Base-by-base conservation (phyloP, 1,139 yeast species). In the Lodderomyces margitis region DNA sequence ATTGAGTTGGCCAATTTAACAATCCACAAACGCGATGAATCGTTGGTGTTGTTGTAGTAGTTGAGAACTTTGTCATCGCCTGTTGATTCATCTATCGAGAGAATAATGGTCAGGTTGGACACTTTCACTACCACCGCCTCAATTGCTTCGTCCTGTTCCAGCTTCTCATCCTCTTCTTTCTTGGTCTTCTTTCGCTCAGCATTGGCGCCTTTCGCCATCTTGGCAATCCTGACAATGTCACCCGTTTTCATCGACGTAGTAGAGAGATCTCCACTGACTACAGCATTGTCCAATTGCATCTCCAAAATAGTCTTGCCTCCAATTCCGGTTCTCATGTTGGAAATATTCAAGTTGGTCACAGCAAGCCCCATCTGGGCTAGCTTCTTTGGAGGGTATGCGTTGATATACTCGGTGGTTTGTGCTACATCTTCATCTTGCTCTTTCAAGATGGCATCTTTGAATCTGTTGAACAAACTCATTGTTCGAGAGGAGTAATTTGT, bases 221-320 rank as follows among this genome's bases (percentile, higher is more conserved):
- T 59, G 30, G 73, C 77, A 20, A 81, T 39, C 49, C 68, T 71
- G 1, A 85, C 88, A 40, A 89, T 83, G 62, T 91, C 97, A 5
- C 97, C 97, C 1, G 79, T 78, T 48, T 81, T 74, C 27, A 89
- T 70, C 25, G 79, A 78, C 0, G 88, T 88, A 3, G 70, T 55
- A 11, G 72, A 73, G 4, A 83, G 62, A n/a, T 66, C 74, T 2
- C 61, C 61, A 12, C 49, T 54, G 7, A 65, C 66, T 3, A 55
- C 63, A 0, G 87, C 83, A 2, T 80, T 63, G 55, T 87, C 95
- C 5, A 78, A 68, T 11, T 64, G 75, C 37, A 91, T 61, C 46
- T 88, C 95, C 8, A 87, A 54, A 33, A 87, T 63, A 11, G 81
- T 69, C 54, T 86, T 80, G 3, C 96, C 96, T 4, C 91, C 95